These are phyloP conservation scores for Fusarium sarcochroum DNA, from an alignment of 2,329 filamentous ascomycete species.

Conservation along the genomic window DNA sequence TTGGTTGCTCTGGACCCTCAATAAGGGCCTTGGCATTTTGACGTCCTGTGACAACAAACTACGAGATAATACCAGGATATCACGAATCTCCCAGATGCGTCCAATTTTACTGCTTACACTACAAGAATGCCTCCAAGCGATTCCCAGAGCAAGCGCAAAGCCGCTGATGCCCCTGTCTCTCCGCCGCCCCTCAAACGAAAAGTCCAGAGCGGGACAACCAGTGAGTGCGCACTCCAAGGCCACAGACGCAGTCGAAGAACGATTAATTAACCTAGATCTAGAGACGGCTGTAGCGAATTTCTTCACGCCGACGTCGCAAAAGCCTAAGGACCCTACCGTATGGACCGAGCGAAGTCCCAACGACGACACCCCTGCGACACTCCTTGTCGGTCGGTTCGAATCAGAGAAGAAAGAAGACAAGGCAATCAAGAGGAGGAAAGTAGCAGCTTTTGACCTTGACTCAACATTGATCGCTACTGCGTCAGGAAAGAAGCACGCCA, in stretches of 20 bases:
- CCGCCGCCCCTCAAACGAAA: conserved; percentile 69
- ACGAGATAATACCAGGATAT: conserved; percentile 1
- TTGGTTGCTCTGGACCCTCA: conserved; percentile 2
- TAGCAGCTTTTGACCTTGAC: conserved; percentile 84
- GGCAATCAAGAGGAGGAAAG: conserved; percentile 63
- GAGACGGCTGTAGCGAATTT: conserved; percentile 83
- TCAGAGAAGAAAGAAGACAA: conserved; percentile 57
- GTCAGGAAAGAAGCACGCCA: conserved; percentile 84
- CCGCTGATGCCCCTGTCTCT: conserved; percentile 61
- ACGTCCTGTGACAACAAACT: conserved; percentile 20
- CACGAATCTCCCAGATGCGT: conserved; percentile 30
- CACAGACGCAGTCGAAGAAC: background rate
- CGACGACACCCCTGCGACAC: conserved; percentile 65
- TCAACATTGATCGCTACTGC: conserved; percentile 86
- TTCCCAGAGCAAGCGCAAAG: conserved; percentile 53
- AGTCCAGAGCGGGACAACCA: conserved; percentile 65
- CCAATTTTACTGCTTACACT: background rate
- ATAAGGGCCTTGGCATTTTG: conserved; percentile 26
- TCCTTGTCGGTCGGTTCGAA: conserved; percentile 82
- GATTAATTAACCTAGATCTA: conserved; percentile 52
- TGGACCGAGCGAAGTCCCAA: conserved; percentile 77
- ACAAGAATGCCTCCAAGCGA: conserved; percentile 47
- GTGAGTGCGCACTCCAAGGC: conserved; percentile 51
- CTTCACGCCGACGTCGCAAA: conserved; percentile 89
- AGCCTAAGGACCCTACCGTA: conserved; percentile 79